phyloP scores from a whole-genome alignment of 345 rosid species.

The Trapa incisa region DNA sequence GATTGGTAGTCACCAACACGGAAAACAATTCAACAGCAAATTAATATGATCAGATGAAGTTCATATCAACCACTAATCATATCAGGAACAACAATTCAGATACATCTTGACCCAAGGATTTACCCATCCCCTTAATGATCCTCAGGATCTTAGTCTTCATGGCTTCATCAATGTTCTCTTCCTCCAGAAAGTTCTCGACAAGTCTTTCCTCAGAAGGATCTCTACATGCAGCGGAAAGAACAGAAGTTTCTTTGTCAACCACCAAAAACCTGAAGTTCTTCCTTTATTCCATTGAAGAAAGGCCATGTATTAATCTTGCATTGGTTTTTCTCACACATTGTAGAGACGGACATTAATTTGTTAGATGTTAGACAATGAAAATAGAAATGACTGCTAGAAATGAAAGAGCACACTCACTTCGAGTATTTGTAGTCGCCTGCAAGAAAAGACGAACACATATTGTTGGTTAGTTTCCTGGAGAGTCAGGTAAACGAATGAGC shows the following conservation, averaged over 20 bases:
- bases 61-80: too few species aligned
- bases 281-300: not conserved
- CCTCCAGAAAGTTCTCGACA: slow-evolving; percentile 68
- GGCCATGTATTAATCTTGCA: not conserved
- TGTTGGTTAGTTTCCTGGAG: not conserved
- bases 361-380: not conserved
- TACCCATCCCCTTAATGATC: slow-evolving; percentile 71
- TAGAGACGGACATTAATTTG: not conserved
- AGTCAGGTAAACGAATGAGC: not conserved
- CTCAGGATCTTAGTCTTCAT: slow-evolving; percentile 46
- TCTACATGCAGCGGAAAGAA: not conserved
- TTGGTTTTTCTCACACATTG: not conserved
- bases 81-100: too few species aligned
- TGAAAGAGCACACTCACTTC: slow-evolving; percentile 29
- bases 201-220: slow-evolving; percentile 15
- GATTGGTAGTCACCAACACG: too few species aligned
- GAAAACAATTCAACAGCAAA: too few species aligned
- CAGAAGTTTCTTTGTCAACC: not conserved
- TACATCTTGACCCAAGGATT: not conserved
- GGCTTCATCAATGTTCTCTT: slow-evolving; percentile 46
- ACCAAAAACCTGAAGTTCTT: not conserved
- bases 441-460: slow-evolving; percentile 12
- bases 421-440: slow-evolving; percentile 80
- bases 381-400: not conserved
- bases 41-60: too few species aligned